These are phyloP conservation scores for Macaranga tanarius DNA, from an alignment of 441 rosid species.

Conservation along the genomic window DNA sequence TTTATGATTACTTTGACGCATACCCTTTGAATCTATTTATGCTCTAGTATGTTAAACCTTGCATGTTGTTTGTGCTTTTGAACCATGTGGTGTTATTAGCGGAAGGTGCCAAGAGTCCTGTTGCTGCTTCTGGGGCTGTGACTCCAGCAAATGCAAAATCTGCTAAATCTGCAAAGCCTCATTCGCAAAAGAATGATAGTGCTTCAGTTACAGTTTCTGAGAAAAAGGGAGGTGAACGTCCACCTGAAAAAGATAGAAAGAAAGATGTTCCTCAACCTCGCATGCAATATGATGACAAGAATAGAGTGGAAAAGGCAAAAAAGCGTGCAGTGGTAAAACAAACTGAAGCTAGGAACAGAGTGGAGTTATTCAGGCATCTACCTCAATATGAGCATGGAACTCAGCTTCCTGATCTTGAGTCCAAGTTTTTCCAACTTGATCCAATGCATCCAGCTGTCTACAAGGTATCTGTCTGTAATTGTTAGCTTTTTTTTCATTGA, in stretches of 20 bases:
- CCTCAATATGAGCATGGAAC: conserved; percentile 82
- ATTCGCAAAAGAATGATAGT: conserved; percentile 49
- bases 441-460: conserved; percentile 76
- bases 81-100: conserved; percentile 29
- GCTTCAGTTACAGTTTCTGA: conserved; percentile 52
- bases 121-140: conserved; percentile 33
- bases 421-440: conserved; percentile 68
- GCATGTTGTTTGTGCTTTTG: conserved; percentile 9
- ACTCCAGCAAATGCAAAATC: conserved; percentile 42
- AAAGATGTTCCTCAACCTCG: conserved; percentile 93
- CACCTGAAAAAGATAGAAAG: conserved; percentile 67
- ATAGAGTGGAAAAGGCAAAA: conserved; percentile 80
- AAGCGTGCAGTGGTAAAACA: conserved; percentile 71
- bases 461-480: conserved; percentile 46
- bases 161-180: conserved; percentile 51
- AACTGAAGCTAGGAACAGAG: conserved; percentile 79
- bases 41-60: conserved; percentile 7
- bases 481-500: conserved; percentile 18
- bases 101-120: conserved; percentile 53
- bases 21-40: not conserved
- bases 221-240: conserved; percentile 55
- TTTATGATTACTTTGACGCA: not conserved
- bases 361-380: conserved; percentile 83
- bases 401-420: conserved; percentile 64
- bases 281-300: conserved; percentile 86